Percentiles rank a stretch among this genome's conserved stretches.
Evolutionary conservation across 2,329 filamentous ascomycete species (phyloP).

Genomic region (Colletotrichum sp.): DNA sequence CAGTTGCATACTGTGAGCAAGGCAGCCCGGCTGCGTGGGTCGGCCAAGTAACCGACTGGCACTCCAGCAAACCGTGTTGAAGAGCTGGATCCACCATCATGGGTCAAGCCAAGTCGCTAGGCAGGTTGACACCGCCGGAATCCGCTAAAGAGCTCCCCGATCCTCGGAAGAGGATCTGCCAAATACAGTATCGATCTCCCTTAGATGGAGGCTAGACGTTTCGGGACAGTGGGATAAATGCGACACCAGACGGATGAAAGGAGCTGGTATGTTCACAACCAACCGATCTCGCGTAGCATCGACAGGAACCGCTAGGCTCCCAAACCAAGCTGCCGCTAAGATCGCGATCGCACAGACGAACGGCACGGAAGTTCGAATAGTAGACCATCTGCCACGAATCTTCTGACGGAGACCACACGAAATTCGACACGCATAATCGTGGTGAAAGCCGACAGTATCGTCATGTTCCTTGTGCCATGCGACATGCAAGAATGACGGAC

Average conservation of each 20-base stretch:
- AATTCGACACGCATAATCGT: background rate
- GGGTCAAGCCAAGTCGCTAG: background rate
- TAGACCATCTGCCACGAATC: background rate
- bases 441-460: background rate
- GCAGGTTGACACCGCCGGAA: constrained; percentile 1
- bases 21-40: background rate
- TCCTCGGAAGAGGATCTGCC: background rate
- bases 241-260: background rate
- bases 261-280: background rate
- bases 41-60: background rate
- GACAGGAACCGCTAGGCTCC: background rate
- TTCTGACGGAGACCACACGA: background rate
- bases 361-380: background rate
- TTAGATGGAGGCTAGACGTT: background rate
- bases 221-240: constrained; percentile 5
- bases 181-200: background rate
- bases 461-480: background rate
- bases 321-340: background rate
- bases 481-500: background rate
- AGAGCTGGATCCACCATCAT: background rate
- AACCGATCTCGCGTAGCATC: background rate
- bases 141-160: background rate
- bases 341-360: background rate
- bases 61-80: background rate
- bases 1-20: background rate